Evolutionary conservation across 164 flowering plant genomes (phyloP), one percentile per base, ranked within the genome.

Genomic region (Houttuynia cordata): DNA sequence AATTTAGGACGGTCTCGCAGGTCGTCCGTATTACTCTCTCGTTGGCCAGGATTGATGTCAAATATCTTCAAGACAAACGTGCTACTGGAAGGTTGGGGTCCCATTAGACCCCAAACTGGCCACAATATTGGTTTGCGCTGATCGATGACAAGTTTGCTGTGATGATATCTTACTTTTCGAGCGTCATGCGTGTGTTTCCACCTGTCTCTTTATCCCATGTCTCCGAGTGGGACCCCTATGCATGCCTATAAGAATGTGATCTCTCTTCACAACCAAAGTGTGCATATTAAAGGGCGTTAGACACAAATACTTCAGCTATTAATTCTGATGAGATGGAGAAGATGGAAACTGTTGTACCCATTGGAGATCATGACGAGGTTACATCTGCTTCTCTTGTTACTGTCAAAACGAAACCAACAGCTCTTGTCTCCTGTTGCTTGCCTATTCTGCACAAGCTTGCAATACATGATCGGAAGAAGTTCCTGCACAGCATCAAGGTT

Each of bases 401-500:
- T 1, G 24, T 24, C 62, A 65, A 63, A 20, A 64, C 61, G 60
- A 70, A 58, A 45, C 25, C 23, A 24, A 53, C 47, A n/a, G n/a
- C n/a, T n/a, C n/a, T 49, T 49, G 51, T 49, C n/a, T 1, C n/a
- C 9, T 49, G 8, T 79, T n/a, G n/a, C 61, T 55, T 81, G 53
- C 54, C 59, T 69, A 82, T 77, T 59, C 80, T 81, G 4, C 74
- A 86, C 83, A 68, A 68, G 15, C 7, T 86, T 24, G 96, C 66
- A 37, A 76, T 67, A 15, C 66, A 70, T 51, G 88, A 77, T 53
- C 87, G 86, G 34, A 78, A 66, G 59, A 85, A 80, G 60, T 76
- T 78, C 4, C 73, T 80, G 47, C 96, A 91, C 58, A 76, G 91
- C 64, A 58, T 91, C 62, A 91, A 88, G 66, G 96, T 86, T 55